phyloP scores from a whole-genome alignment of 345 rosid genomes.

The Acer yangbiense region DNA sequence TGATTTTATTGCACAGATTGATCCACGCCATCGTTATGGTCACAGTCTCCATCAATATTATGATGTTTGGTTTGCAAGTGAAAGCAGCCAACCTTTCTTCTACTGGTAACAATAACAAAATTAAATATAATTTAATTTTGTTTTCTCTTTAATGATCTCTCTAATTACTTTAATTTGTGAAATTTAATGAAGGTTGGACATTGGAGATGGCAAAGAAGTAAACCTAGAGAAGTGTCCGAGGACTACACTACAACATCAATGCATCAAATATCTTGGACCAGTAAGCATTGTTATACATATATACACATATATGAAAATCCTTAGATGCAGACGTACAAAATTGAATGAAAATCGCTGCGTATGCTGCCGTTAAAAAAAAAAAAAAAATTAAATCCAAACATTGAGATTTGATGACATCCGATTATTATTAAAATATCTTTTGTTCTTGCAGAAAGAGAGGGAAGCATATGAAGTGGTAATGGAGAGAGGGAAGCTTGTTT shows the following conservation, averaged over 20 bases:
- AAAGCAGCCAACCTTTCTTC: slow-evolving; percentile 71
- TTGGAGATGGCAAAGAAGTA: slow-evolving; percentile 78
- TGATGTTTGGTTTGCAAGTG: slow-evolving; percentile 60
- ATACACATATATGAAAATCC: no score
- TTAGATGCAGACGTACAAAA: no score
- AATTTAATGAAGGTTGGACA: slow-evolving; percentile 60
- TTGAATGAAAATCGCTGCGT: no score
- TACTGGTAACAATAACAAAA: slow-evolving; percentile 47
- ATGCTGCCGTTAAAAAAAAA: no score
- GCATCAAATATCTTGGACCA: slow-evolving; percentile 79
- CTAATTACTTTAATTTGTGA: slow-evolving; percentile 1
- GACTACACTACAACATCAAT: slow-evolving; percentile 50
- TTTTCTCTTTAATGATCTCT: no score
- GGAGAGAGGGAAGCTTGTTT: slow-evolving; percentile 54
- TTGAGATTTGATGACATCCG: no score
- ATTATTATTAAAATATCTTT: no score
- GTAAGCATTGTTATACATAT: slow-evolving; percentile 33
- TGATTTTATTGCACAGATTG: slow-evolving; percentile 47
- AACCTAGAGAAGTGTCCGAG: slow-evolving; percentile 57
- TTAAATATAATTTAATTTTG: no score
- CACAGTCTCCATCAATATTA: slow-evolving; percentile 70
- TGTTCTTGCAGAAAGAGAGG: slow-evolving; percentile 56
- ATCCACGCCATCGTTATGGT: slow-evolving; percentile 88
- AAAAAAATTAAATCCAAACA: neutral
- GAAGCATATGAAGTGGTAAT: slow-evolving; percentile 59